phyloP scores from a whole-genome alignment of 345 rosid species.

The Eucalyptus tenuipes region DNA sequence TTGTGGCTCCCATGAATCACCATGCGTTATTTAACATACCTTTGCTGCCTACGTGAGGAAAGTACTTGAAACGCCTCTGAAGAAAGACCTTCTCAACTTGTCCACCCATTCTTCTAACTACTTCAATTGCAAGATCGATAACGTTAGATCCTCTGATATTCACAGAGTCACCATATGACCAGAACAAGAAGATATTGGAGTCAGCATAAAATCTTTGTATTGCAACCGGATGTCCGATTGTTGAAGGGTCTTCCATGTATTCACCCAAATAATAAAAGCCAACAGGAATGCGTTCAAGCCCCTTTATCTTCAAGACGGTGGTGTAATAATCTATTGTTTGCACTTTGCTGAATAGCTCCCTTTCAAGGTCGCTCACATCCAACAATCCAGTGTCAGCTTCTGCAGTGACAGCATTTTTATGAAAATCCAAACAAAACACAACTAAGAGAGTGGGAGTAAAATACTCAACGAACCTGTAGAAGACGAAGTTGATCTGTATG shows the following conservation, averaged over 20 bases:
- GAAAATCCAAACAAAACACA: background rate
- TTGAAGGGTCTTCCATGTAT: constrained; percentile 53
- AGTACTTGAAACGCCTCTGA: constrained; percentile 51
- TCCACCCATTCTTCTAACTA: constrained; percentile 30
- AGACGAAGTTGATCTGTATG: constrained; percentile 28
- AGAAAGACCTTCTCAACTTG: constrained; percentile 31
- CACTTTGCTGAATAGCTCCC: constrained; percentile 44
- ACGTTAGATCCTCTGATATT: constrained; percentile 28
- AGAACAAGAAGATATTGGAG: constrained; percentile 54
- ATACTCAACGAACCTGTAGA: constrained; percentile 17
- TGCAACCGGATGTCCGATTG: constrained; percentile 59
- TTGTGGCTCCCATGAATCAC: background rate
- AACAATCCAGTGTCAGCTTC: constrained; percentile 24
- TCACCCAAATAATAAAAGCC: constrained; percentile 62
- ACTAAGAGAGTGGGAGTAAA: background rate
- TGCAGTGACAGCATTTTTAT: constrained; percentile 5
- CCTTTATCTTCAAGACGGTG: constrained; percentile 41
- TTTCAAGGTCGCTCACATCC: constrained; percentile 42
- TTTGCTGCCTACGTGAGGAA: constrained; percentile 50
- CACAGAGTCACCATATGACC: constrained; percentile 49
- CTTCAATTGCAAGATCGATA: constrained; percentile 24
- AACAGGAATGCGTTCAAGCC: constrained; percentile 40
- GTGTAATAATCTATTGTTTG: constrained; percentile 57
- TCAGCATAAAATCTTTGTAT: constrained; percentile 58
- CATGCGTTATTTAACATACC: constrained; percentile 18